Evolutionary conservation across 2,329 filamentous ascomycete species (phyloP).

Genomic region (Neurospora crassa): DNA sequence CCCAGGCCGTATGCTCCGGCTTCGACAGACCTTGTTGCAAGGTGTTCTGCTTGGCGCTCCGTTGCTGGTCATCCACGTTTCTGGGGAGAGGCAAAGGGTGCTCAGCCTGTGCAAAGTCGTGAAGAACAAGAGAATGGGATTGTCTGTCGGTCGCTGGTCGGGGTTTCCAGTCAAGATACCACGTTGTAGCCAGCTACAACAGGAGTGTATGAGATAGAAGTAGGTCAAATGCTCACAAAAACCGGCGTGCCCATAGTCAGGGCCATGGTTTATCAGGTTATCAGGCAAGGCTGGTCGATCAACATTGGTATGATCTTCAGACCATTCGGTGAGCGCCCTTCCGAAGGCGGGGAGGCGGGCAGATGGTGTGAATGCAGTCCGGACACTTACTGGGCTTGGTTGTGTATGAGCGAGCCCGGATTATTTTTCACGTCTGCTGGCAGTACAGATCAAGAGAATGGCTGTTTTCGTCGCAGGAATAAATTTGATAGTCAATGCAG

Average conservation of each 20-base stretch:
- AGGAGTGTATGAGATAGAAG: background rate
- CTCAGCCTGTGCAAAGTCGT: background rate
- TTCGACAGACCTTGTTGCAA: background rate
- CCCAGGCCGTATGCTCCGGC: background rate
- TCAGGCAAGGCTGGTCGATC: background rate
- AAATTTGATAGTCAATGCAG: background rate
- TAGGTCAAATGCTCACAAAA: background rate
- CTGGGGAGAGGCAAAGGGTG: background rate
- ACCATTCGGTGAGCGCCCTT: background rate
- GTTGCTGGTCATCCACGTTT: background rate
- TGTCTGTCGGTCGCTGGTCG: background rate
- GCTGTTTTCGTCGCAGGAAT: background rate
- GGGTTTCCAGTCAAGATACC: background rate
- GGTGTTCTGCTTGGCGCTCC: background rate
- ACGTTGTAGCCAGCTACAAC: background rate
- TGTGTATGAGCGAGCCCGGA: too few species aligned
- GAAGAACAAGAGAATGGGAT: background rate
- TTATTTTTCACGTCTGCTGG: too few species aligned
- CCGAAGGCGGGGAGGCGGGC: background rate
- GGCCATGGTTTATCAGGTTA: background rate
- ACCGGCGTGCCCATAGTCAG: background rate
- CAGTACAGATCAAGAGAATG: background rate
- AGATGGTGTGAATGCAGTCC: too few species aligned
- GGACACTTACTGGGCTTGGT: too few species aligned
- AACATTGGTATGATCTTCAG: background rate